These are phyloP conservation scores for Kwoniella shandongensis DNA, from an alignment of 768 basidiomycete genomes.

Conservation along the genomic window DNA sequence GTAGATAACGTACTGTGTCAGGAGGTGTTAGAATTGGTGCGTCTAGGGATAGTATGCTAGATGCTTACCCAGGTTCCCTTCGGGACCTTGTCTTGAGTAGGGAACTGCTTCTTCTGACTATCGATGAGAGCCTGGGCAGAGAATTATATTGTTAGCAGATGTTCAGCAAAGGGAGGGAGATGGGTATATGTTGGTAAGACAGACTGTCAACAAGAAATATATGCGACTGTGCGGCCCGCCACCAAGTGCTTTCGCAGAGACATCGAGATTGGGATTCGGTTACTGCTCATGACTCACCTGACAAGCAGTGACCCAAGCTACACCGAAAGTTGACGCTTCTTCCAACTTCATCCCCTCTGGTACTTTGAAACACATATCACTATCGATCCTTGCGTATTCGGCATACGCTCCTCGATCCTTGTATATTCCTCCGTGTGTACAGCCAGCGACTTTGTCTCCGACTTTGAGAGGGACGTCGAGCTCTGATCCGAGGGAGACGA, in stretches of 20 bases:
- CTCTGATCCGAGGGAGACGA: conserved; percentile 31
- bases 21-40: neutral
- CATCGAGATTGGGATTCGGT: too few relatives aligned
- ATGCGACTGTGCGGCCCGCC: too few relatives aligned
- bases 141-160: too few relatives aligned
- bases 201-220: too few relatives aligned
- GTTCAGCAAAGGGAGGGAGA: too few relatives aligned
- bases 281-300: conserved; percentile 37
- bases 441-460: conserved; percentile 40
- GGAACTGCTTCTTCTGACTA: conserved; percentile 3
- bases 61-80: conserved; percentile 11
- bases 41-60: neutral
- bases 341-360: conserved; percentile 30
- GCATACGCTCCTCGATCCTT: conserved; percentile 39
- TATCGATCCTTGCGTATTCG: conserved; percentile 32
- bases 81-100: conserved; percentile 10
- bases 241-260: too few relatives aligned
- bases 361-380: conserved; percentile 40
- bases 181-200: too few relatives aligned
- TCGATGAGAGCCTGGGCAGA: neutral
- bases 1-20: conserved; percentile 42
- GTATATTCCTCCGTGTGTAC: conserved; percentile 42
- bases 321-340: conserved; percentile 37
- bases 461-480: conserved; percentile 23
- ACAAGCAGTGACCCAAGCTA: conserved; percentile 42